Conservation (phyloP, 805 yeast species). For the Suhomyces canberraensis region DNA sequence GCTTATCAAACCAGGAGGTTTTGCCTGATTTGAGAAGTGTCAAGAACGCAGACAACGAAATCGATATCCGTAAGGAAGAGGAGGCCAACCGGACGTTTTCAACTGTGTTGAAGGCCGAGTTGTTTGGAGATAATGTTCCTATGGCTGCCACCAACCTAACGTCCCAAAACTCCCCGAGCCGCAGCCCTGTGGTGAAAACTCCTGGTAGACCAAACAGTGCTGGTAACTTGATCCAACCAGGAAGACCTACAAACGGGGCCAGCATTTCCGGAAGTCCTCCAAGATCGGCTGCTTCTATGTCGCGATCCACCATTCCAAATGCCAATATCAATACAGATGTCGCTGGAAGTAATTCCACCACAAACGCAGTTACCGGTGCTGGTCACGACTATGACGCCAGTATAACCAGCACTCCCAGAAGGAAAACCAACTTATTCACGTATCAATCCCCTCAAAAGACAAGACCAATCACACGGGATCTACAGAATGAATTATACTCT, state of each 20-base stretch:
- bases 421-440: conserved; percentile 61
- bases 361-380: background rate
- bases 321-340: conserved; percentile 21
- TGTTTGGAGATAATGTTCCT: conserved; percentile 85
- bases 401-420: conserved; percentile 37
- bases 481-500: conserved; percentile 74
- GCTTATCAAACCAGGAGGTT: conserved; percentile 47
- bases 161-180: conserved; percentile 1
- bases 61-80: conserved; percentile 65
- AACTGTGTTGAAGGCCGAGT: conserved; percentile 79
- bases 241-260: conserved; percentile 2
- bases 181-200: conserved; percentile 6
- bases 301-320: conserved; percentile 6
- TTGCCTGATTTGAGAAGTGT: conserved; percentile 31
- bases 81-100: conserved; percentile 88
- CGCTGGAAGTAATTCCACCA: conserved; percentile 13
- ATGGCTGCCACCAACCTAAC: conserved; percentile 38
- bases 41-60: conserved; percentile 48
- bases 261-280: conserved; percentile 8
- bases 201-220: conserved; percentile 7
- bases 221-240: conserved; percentile 6
- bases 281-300: conserved; percentile 5
- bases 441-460: conserved; percentile 69
- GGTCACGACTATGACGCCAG: conserved; percentile 4
- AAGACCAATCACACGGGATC: conserved; percentile 59